Evolutionary conservation across 2,329 filamentous ascomycete species (phyloP).

Genomic region (Colletotrichum chlorophyti): DNA sequence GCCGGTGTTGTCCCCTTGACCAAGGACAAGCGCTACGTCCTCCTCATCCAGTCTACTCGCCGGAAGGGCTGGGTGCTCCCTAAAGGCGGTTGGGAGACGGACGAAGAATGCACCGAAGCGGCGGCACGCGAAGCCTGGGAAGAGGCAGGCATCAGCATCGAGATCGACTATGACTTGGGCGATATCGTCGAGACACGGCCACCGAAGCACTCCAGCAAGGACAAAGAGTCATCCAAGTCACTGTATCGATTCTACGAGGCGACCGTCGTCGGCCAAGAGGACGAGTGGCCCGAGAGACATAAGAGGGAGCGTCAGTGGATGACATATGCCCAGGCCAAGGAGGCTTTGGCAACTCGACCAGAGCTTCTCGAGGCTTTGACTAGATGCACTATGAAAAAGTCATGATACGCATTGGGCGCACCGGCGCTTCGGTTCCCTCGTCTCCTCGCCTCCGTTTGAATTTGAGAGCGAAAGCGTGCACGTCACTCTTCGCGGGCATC

Average conservation of each 20-base stretch:
- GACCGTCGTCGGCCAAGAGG: slow-evolving; percentile 84
- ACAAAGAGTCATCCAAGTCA: slow-evolving; percentile 66
- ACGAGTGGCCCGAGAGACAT: slow-evolving; percentile 91
- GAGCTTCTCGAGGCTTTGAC: slow-evolving; percentile 89
- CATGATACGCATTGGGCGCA: slow-evolving; percentile 23
- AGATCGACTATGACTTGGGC: slow-evolving; percentile 84
- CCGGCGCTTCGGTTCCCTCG: background rate
- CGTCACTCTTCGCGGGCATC: background rate
- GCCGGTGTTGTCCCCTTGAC: slow-evolving; percentile 93
- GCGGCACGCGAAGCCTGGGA: slow-evolving; percentile 96
- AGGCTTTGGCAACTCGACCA: slow-evolving; percentile 77
- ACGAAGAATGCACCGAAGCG: slow-evolving; percentile 83
- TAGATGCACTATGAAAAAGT: slow-evolving; percentile 70
- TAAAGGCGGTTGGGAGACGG: slow-evolving; percentile 96
- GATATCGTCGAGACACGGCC: slow-evolving; percentile 84
- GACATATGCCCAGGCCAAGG: slow-evolving; percentile 80
- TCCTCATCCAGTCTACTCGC: slow-evolving; percentile 91
- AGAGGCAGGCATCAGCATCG: slow-evolving; percentile 90
- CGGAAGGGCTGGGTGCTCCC: slow-evolving; percentile 95
- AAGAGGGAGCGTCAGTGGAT: slow-evolving; percentile 94
- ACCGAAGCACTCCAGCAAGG: slow-evolving; percentile 73
- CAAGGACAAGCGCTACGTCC: slow-evolving; percentile 82
- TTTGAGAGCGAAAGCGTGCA: slow-evolving; percentile 3
- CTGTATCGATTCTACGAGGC: slow-evolving; percentile 86
- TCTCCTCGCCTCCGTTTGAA: background rate